Conservation (phyloP, 257 asterid genomes). For the Thymus mandschuricus region DNA sequence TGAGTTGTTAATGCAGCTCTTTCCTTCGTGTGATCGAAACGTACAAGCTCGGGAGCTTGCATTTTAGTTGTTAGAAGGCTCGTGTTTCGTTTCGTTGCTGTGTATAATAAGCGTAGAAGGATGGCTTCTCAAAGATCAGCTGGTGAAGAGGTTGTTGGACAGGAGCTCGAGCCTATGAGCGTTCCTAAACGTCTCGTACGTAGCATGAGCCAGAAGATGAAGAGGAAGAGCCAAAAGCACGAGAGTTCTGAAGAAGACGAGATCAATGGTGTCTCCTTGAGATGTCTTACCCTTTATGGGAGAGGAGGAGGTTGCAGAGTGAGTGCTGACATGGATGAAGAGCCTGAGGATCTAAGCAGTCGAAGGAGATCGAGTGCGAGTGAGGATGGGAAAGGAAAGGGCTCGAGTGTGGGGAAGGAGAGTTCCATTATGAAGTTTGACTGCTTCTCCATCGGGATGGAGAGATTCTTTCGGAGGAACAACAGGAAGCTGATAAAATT, state of each 20-base stretch:
- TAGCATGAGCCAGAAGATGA: slow-evolving; percentile 81
- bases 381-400: slow-evolving; percentile 71
- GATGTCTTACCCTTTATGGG: slow-evolving; percentile 75
- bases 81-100: slow-evolving; percentile 11
- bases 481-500: slow-evolving; percentile 49
- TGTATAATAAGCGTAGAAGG: slow-evolving; percentile 32
- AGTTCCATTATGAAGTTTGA: slow-evolving; percentile 48
- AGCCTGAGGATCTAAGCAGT: slow-evolving; percentile 52
- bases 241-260: slow-evolving; percentile 64
- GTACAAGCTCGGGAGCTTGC: slow-evolving; percentile 5
- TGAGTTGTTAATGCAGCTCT: slow-evolving; percentile 16
- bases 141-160: slow-evolving; percentile 50
- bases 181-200: slow-evolving; percentile 69
- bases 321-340: slow-evolving; percentile 82
- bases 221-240: slow-evolving; percentile 55
- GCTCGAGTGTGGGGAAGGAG: slow-evolving; percentile 55
- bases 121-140: slow-evolving; percentile 50
- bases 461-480: slow-evolving; percentile 68
- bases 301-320: slow-evolving; percentile 98
- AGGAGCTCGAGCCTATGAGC: slow-evolving; percentile 61
- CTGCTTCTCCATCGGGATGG: slow-evolving; percentile 75
- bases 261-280: slow-evolving; percentile 56
- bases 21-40: background rate
- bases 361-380: slow-evolving; percentile 72
- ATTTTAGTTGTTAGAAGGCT: slow-evolving; percentile 28